Evolutionary conservation across 2,329 filamentous ascomycete species (phyloP).

Genomic region (Phoma sp.): DNA sequence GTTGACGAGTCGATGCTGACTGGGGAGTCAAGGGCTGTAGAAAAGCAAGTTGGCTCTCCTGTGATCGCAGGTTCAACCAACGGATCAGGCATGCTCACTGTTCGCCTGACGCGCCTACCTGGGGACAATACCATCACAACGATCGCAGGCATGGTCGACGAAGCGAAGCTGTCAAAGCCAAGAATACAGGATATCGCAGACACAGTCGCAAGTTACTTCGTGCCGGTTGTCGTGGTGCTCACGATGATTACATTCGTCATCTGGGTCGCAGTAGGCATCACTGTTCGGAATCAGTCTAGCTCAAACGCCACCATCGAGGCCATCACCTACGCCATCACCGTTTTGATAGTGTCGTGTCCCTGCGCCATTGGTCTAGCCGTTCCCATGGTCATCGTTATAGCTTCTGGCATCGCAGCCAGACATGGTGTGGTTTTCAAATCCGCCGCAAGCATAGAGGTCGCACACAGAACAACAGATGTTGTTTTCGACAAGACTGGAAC

Average conservation of each 20-base stretch:
- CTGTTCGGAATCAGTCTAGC: constrained; percentile 42
- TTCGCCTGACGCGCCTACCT: constrained; percentile 66
- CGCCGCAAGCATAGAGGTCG: constrained; percentile 67
- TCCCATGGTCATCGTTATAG: constrained; percentile 80
- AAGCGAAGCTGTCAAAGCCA: constrained; percentile 72
- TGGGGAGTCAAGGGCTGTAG: constrained; percentile 68
- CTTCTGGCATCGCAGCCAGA: constrained; percentile 69
- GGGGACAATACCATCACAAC: constrained; percentile 73
- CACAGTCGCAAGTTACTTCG: constrained; percentile 70
- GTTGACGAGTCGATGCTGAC: constrained; percentile 81
- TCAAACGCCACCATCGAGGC: constrained; percentile 64
- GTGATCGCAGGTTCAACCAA: constrained; percentile 71
- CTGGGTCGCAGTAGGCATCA: constrained; percentile 68
- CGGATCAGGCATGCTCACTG: constrained; percentile 58
- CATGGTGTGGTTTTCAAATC: constrained; percentile 74
- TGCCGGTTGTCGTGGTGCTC: constrained; percentile 67
- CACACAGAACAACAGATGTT: constrained; percentile 67
- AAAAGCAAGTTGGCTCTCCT: constrained; percentile 59
- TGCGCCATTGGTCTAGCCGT: constrained; percentile 78
- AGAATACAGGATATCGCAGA: constrained; percentile 73
- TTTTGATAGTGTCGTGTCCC: constrained; percentile 79
- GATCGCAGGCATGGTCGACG: constrained; percentile 74
- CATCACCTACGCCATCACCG: constrained; percentile 74
- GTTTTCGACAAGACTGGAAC: constrained; percentile 85
- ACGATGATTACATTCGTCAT: constrained; percentile 65